These are phyloP conservation scores for Trypanosoma caninum DNA, from an alignment of 208 protist genomes.

Conservation along the genomic window DNA sequence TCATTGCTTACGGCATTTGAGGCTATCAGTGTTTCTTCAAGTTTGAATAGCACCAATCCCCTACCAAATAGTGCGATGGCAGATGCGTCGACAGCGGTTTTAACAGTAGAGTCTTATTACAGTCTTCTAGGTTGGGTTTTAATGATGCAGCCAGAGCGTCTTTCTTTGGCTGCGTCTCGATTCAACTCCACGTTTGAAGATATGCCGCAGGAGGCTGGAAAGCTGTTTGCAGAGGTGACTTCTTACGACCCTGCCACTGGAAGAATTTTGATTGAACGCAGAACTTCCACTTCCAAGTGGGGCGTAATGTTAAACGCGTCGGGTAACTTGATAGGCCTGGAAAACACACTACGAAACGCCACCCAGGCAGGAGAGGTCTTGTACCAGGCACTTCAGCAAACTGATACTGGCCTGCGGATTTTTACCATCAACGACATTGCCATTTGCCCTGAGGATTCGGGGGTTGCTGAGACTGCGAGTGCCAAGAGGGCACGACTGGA, in stretches of 20 bases:
- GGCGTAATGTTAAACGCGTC: constrained; percentile 45
- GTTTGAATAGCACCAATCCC: constrained; percentile 16
- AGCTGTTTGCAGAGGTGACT: constrained; percentile 25
- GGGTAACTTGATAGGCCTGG: constrained; percentile 40
- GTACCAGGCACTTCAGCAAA: constrained; percentile 42
- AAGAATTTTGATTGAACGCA: constrained; percentile 41
- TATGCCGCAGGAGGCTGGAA: constrained; percentile 13
- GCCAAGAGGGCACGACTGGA: constrained; percentile 18
- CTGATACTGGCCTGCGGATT: constrained; percentile 29
- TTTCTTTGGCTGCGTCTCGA: constrained; percentile 17
- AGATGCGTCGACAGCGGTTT: constrained; percentile 28
- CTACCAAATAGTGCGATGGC: constrained; percentile 12
- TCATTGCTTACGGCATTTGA: constrained; percentile 36
- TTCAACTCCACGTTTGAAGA: background rate
- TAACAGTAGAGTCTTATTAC: constrained; percentile 44
- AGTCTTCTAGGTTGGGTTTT: constrained; percentile 51
- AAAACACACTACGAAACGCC: constrained; percentile 44
- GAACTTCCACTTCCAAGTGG: constrained; percentile 31
- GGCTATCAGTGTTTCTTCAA: constrained; percentile 32
- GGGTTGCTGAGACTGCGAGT: constrained; percentile 5
- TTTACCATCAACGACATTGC: constrained; percentile 37
- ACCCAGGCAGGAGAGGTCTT: constrained; percentile 35
- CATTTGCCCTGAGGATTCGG: constrained; percentile 16
- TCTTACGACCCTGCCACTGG: constrained; percentile 26
- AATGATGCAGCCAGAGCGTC: constrained; percentile 44